phyloP scores from a whole-genome alignment of 495 filamentous ascomycete species.

The Aspergillus kassunensis region DNA sequence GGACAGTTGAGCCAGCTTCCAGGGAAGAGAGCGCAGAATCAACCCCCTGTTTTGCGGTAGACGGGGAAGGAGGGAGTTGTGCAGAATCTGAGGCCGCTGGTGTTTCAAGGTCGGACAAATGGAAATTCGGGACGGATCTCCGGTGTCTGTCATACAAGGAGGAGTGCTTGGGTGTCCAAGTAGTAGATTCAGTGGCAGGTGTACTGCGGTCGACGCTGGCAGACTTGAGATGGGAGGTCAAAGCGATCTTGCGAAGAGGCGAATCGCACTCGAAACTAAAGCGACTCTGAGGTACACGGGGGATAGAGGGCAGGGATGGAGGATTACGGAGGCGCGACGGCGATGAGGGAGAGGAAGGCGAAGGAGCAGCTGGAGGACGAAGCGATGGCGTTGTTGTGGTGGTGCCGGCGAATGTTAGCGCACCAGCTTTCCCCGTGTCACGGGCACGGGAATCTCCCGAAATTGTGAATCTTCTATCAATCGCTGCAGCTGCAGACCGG shows the following conservation, averaged over 20 bases:
- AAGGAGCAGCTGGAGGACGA: conserved; percentile 5
- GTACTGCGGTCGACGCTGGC: conserved; percentile 15
- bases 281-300: conserved; percentile 22
- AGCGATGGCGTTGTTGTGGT: conserved; percentile 9
- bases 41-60: conserved; percentile 10
- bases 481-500: neutral
- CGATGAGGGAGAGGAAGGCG: conserved; percentile 12
- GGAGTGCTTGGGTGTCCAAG: conserved; percentile 16
- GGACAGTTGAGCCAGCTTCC: conserved; percentile 13
- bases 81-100: conserved; percentile 8
- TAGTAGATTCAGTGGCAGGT: conserved; percentile 6
- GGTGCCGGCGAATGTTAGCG: conserved; percentile 23
- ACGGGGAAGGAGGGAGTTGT: conserved; percentile 10
- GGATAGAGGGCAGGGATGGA: conserved; percentile 6
- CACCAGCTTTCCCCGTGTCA: conserved; percentile 24
- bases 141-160: conserved; percentile 21
- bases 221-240: conserved; percentile 18
- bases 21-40: conserved; percentile 16
- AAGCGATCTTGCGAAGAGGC: conserved; percentile 20
- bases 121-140: conserved; percentile 18
- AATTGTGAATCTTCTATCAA: conserved; percentile 13
- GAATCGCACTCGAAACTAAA: conserved; percentile 25
- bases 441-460: conserved; percentile 25
- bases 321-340: conserved; percentile 8
- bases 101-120: conserved; percentile 13